Conservation (phyloP, 106 monocot genomes). For the Cymbidium sinense region DNA sequence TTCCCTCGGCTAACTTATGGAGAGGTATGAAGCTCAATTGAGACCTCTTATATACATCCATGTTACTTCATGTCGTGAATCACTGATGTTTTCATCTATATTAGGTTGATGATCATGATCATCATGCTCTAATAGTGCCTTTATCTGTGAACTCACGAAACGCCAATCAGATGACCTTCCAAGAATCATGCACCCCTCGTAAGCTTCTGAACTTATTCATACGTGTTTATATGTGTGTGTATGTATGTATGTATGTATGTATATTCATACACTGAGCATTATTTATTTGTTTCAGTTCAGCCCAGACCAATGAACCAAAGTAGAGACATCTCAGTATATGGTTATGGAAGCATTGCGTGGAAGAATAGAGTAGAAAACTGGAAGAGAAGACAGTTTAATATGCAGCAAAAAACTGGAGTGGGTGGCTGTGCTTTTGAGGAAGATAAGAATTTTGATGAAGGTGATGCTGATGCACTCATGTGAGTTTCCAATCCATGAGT, state of each 20-base stretch:
- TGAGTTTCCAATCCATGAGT: neutral
- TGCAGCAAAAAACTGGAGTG: neutral
- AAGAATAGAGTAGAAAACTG: conserved; percentile 17
- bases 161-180: neutral
- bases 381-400: conserved; percentile 12
- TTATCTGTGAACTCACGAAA: neutral
- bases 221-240: neutral
- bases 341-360: conserved; percentile 39
- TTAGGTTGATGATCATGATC: conserved; percentile 9
- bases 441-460: conserved; percentile 5
- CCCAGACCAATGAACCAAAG: conserved; percentile 11
- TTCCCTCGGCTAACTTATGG: conserved; percentile 11
- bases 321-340: conserved; percentile 21
- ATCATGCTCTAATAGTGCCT: conserved; percentile 4
- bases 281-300: conserved; percentile 12
- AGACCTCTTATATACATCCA: neutral
- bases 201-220: neutral
- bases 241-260: too few species aligned
- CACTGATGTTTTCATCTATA: neutral
- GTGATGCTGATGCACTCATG: neutral
- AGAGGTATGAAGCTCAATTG: conserved; percentile 10
- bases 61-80: neutral
- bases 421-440: neutral
- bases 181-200: neutral
- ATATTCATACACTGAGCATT: neutral